Conservation (phyloP, 1,284 basidiomycete species). For the Sanghuangporus sanghuang region DNA sequence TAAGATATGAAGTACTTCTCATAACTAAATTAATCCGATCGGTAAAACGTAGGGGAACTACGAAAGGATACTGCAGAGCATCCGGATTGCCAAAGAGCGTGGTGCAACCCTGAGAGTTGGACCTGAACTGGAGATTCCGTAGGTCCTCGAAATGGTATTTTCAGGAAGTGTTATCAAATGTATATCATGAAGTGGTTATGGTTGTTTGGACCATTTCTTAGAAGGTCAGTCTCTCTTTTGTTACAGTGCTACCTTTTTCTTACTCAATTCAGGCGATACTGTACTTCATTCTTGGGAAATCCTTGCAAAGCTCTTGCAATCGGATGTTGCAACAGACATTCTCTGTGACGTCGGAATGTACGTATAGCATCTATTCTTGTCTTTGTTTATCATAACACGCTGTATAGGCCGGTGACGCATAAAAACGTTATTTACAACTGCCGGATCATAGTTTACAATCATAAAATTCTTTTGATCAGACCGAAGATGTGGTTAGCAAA, state of each 20-base stretch:
- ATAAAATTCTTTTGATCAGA: constrained; percentile 86
- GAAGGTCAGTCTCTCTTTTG: constrained; percentile 48
- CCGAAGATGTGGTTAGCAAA: constrained; percentile 99
- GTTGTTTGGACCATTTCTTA: constrained; percentile 90
- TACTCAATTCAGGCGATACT: constrained; percentile 68
- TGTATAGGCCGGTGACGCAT: constrained; percentile 83
- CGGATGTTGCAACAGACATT: constrained; percentile 72
- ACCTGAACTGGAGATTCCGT: constrained; percentile 98
- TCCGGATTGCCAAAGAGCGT: constrained; percentile 78
- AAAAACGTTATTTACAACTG: constrained; percentile 99
- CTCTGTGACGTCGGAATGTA: constrained; percentile 94
- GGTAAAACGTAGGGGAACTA: constrained; percentile 67
- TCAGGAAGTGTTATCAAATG: neutral
- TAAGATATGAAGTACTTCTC: constrained; percentile 24
- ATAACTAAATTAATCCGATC: neutral
- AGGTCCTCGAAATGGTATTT: constrained; percentile 23
- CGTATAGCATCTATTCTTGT: constrained; percentile 25
- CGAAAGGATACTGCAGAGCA: constrained; percentile 88
- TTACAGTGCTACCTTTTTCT: neutral
- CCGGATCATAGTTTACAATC: constrained; percentile 82
- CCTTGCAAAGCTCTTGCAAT: constrained; percentile 79
- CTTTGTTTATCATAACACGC: neutral
- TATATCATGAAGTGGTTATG: constrained; percentile 69
- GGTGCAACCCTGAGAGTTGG: constrained; percentile 96
- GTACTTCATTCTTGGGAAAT: constrained; percentile 96